Base-by-base conservation (phyloP, 306 rosid species). In the Comarum palustre region DNA sequence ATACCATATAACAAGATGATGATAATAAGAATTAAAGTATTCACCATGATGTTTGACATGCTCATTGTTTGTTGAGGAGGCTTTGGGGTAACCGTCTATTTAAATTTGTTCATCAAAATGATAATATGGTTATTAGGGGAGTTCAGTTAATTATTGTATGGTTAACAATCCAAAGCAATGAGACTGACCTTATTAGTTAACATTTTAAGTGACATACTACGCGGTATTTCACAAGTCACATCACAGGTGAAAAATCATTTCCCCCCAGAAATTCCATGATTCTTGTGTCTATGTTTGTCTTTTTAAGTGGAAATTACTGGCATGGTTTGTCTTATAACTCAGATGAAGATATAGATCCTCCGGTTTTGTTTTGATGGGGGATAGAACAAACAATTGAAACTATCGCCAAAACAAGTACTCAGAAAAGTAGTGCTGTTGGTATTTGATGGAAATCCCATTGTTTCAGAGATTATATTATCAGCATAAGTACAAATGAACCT, bases 41-140 rank as follows among this genome's bases (percentile, higher is more conserved):
- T 22, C 16, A 12, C 8, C 16, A 0, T 31, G 8, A 3, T 47
- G 36, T 24, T 39, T 32, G 59, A 73, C 43, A 63, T 54, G 48
- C 39, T 72, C 74, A 52, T 73, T 22, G 78, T 65, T 73, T 22
- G 78, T 65, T 12, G 69, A 67, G 78, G 76, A 5, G 52, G 67
- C 86, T 52, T 82, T 79, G 86, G 74, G 54, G 50, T 34, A 60
- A 54, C 68, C 86, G 78, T 15, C 48, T 16, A 43, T 61, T 78
- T 82, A 65, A 66, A 42, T 36, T 66, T 3, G 39, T 20, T 71
- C 55, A 74, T 61, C 68, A 29, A 68, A 58, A 81, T 20, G 24
- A 73, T 31, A 31, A 59, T 61, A 2, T 51, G 38, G 39, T 8
- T 8, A n/a, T 34, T 6, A 69, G 46, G 32, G 73, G 32, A 32